Evolutionary conservation across 352 stramenopile genomes (phyloP).

Genomic region (Blastocystis sp.): DNA sequence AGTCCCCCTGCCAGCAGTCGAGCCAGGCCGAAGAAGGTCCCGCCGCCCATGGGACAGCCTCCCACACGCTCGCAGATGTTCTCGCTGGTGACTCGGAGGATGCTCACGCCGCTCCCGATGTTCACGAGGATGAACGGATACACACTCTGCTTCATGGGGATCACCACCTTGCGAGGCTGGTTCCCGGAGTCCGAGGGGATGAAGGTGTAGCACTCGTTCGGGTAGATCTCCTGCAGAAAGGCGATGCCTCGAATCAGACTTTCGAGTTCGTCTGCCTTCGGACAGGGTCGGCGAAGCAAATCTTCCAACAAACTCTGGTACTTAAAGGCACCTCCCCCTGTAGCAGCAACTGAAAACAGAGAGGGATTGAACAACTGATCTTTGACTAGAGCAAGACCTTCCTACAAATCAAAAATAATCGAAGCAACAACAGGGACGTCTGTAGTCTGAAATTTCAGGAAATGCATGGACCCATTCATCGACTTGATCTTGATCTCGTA

Average conservation of each 20-base stretch:
- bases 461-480: conserved; percentile 81
- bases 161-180: conserved; percentile 62
- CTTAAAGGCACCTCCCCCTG: conserved; percentile 91
- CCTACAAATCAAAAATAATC: conserved; percentile 67
- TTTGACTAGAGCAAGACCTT: conserved; percentile 75
- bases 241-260: conserved; percentile 92
- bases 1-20: conserved; percentile 77
- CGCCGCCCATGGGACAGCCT: conserved; percentile 92
- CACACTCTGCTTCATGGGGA: conserved; percentile 69
- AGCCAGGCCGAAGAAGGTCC: conserved; percentile 96
- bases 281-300: conserved; percentile 73
- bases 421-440: conserved; percentile 5
- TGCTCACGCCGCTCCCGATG: conserved; percentile 94
- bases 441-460: conserved; percentile 84
- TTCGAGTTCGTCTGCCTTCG: conserved; percentile 83
- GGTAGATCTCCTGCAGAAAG: conserved; percentile 87
- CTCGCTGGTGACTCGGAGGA: conserved; percentile 83
- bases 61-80: conserved; percentile 90
- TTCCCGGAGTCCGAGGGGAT: conserved; percentile 70
- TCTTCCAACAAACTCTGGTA: conserved; percentile 79
- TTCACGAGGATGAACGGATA: conserved; percentile 96
- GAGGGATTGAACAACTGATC: conserved; percentile 78
- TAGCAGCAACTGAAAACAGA: conserved; percentile 80
- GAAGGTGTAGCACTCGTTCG: conserved; percentile 95
- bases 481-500: conserved; percentile 78